Percentiles rank a stretch among this genome's conserved stretches.
phyloP scores from a whole-genome alignment of 2,329 filamentous ascomycete species.

The Daldinia eschscholtzii region DNA sequence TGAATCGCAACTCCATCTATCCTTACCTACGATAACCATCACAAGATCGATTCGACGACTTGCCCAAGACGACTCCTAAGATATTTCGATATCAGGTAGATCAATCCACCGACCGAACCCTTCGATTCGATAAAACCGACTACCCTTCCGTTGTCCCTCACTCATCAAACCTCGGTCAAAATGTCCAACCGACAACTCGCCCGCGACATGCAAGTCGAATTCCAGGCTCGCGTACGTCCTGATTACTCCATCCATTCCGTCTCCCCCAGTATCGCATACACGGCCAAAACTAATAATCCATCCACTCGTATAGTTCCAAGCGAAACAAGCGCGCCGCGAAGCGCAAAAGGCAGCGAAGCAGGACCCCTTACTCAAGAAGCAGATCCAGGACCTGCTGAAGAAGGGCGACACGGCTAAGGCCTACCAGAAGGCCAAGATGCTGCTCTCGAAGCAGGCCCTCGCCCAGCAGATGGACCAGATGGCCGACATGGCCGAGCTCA shows the following conservation, averaged over 20 bases:
- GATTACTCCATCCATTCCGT: slow-evolving; percentile 4
- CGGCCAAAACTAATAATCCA: slow-evolving; percentile 13
- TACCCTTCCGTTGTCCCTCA: too few relatives aligned
- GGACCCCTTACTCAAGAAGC: slow-evolving; percentile 71
- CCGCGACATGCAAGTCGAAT: slow-evolving; percentile 73
- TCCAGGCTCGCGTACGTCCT: slow-evolving; percentile 66
- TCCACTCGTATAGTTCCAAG: slow-evolving; percentile 62
- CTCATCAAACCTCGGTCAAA: slow-evolving; percentile 41
- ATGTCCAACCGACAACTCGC: slow-evolving; percentile 72
- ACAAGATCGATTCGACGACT: slow-evolving; percentile 19
- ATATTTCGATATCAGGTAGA: not conserved
- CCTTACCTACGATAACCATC: slow-evolving; percentile 10
- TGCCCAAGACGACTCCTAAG: slow-evolving; percentile 6
- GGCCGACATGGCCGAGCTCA: slow-evolving; percentile 73
- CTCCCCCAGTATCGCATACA: not conserved
- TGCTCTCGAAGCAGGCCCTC: slow-evolving; percentile 71
- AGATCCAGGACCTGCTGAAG: slow-evolving; percentile 72
- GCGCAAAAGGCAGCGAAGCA: slow-evolving; percentile 72
- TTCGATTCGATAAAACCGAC: not conserved
- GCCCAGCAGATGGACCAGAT: slow-evolving; percentile 74
- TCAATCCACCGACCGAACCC: not conserved
- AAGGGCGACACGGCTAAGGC: slow-evolving; percentile 74
- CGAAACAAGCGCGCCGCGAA: slow-evolving; percentile 72
- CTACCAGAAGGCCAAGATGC: slow-evolving; percentile 73
- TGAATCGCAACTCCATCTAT: slow-evolving; percentile 24